These are phyloP conservation scores for Neurospora tetraspora DNA, from an alignment of 495 filamentous ascomycete species.

Conservation along the genomic window DNA sequence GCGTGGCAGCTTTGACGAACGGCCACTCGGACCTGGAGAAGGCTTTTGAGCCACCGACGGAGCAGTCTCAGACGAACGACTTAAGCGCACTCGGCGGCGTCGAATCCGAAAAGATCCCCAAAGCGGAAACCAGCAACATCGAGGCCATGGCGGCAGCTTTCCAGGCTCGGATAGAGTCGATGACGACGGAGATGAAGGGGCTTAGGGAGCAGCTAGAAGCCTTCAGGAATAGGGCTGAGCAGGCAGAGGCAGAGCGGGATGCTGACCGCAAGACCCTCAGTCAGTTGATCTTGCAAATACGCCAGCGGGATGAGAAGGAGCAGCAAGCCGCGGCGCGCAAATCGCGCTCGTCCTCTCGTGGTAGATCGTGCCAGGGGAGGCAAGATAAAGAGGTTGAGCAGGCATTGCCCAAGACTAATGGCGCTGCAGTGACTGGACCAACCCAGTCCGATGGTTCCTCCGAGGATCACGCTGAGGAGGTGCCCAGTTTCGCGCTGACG, in stretches of 20 bases:
- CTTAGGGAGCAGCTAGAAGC: conserved; percentile 69
- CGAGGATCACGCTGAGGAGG: conserved; percentile 11
- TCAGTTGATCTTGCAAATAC: conserved; percentile 80
- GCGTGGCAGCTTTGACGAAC: conserved; percentile 16
- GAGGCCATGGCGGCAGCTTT: conserved; percentile 40
- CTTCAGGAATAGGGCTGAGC: conserved; percentile 68
- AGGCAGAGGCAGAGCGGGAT: conserved; percentile 63
- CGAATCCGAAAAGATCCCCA: conserved; percentile 17
- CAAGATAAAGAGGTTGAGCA: conserved; percentile 2
- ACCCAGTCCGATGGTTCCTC: conserved; percentile 6
- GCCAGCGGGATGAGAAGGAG: conserved; percentile 50
- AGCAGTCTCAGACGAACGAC: conserved; percentile 20
- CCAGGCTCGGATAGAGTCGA: conserved; percentile 65
- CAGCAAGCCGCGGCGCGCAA: conserved; percentile 19
- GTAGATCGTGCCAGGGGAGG: conserved; percentile 5
- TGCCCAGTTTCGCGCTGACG: conserved; percentile 1
- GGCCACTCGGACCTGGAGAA: conserved; percentile 26
- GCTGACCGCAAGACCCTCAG: conserved; percentile 61
- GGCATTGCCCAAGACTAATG: conserved; percentile 4
- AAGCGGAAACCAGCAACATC: conserved; percentile 33
- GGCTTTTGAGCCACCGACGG: conserved; percentile 29
- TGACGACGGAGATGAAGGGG: conserved; percentile 75
- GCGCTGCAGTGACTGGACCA: conserved; percentile 2
- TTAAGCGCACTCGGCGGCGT: background rate
- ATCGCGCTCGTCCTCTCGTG: conserved; percentile 11